Base-by-base conservation (phyloP, 176 grass and related monocot genomes). In the Rhynchospora breviuscula region DNA sequence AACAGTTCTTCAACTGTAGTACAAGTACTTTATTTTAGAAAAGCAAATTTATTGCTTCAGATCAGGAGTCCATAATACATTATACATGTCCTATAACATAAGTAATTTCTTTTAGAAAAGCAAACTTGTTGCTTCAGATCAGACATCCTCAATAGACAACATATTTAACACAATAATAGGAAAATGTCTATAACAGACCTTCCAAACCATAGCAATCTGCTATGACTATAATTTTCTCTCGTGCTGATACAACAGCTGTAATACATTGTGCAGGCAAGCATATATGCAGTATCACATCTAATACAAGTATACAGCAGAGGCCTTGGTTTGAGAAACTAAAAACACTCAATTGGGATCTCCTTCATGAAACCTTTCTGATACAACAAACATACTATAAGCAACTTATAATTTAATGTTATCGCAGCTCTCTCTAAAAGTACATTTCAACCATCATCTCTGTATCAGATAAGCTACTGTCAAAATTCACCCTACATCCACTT, bases 401-500 rank as follows among this genome's bases (percentile, higher is more conserved):
- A 49, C 11, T 18, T 40, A 18, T 17, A 69, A 18, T 18, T 18
- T 15, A 14, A 54, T 54, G 22, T 26, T n/a, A 6, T 54, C 54
- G 48, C 22, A 7, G 35, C 19, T 63, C 44, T 48, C 40, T 80
- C 64, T 88, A 95, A 73, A 97, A 97, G 70, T 89, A 97, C 64
- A 33, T 83, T 59, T 85, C 91, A 86, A 78, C 51, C 64, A 85
- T 86, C 51, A 53, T 72, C 54, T 92, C 87, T 75, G 69, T 65
- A 54, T 85, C 68, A 4, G 81, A 67, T 79, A 95, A 88, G 77
- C 85, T 86, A 59, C 84, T 86, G 26, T 87, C 88, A 79, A 94
- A 95, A 76, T 95, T 95, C 75, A 94, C 89, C 68, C 85, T 93
- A 61, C 95, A 98, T 35, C 68, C 59, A 79, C 43, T 71, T 75